Evolutionary conservation across 164 flowering plant species (phyloP).

Genomic region (Nelumbo lutea): DNA sequence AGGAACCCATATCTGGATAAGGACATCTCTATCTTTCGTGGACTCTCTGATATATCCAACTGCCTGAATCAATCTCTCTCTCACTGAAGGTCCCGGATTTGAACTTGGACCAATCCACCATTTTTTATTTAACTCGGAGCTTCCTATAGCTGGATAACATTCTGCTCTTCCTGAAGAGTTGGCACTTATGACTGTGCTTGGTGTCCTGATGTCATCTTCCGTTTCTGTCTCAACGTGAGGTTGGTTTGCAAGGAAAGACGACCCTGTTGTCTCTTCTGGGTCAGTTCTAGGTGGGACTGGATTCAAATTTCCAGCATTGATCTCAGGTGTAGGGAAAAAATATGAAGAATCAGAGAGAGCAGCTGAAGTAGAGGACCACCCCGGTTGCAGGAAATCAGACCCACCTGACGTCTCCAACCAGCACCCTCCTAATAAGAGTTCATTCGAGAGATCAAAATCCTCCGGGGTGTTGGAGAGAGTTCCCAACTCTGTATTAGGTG

Average conservation of each 20-base stretch:
- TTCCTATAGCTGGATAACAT: slow-evolving; percentile 18
- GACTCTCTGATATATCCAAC: slow-evolving; percentile 39
- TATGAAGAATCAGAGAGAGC: slow-evolving; percentile 37
- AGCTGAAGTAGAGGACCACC: slow-evolving; percentile 32
- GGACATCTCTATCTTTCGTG: slow-evolving; percentile 45
- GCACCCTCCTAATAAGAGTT: slow-evolving; percentile 64
- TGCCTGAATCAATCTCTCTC: slow-evolving; percentile 55
- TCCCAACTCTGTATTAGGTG: slow-evolving; percentile 30
- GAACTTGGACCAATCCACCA: slow-evolving; percentile 57
- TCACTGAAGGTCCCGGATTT: slow-evolving; percentile 40
- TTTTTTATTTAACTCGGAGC: slow-evolving; percentile 35
- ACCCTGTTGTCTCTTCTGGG: slow-evolving; percentile 30
- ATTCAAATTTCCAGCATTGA: slow-evolving; percentile 15
- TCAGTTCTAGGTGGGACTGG: slow-evolving; percentile 16
- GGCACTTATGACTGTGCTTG: slow-evolving; percentile 7
- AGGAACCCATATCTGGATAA: slow-evolving; percentile 87
- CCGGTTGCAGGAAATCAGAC: slow-evolving; percentile 47
- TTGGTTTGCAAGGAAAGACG: slow-evolving; percentile 19
- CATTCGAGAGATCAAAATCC: slow-evolving; percentile 71
- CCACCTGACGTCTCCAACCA: slow-evolving; percentile 65
- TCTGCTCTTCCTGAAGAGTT: slow-evolving; percentile 19
- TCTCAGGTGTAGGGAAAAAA: slow-evolving; percentile 31
- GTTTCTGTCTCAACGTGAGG: slow-evolving; percentile 19
- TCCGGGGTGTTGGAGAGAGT: slow-evolving; percentile 29
- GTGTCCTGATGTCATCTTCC: slow-evolving; percentile 11